Evolutionary conservation across 345 rosid species (phyloP).

Genomic region (Tarenaya hassleriana): DNA sequence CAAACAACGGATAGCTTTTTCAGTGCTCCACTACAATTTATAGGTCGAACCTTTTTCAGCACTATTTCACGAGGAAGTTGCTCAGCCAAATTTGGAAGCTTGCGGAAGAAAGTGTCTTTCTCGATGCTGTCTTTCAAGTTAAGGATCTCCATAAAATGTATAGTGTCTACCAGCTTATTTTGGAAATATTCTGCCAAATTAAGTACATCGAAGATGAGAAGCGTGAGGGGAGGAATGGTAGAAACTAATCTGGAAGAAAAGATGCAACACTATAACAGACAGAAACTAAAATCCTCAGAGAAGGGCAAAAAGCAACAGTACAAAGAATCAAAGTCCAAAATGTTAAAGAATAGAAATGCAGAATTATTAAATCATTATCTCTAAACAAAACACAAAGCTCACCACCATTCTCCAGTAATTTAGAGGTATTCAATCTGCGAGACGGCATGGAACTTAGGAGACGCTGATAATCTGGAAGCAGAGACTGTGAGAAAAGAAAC

Average conservation of each 20-base stretch:
- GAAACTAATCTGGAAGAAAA: constrained; percentile 6
- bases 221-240: neutral
- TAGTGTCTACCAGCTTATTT: constrained; percentile 98
- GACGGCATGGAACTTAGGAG: constrained; percentile 94
- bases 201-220: constrained; percentile 13
- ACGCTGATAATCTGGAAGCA: constrained; percentile 99
- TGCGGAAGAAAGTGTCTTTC: constrained; percentile 94
- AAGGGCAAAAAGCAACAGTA: neutral
- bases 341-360: constrained; percentile 5
- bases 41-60: constrained; percentile 66
- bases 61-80: constrained; percentile 98
- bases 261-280: too few species aligned
- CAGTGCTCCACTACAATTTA: constrained; percentile 22
- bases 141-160: constrained; percentile 98
- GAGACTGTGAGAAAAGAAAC: constrained; percentile 69
- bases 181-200: constrained; percentile 85
- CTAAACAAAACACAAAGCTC: constrained; percentile 24
- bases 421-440: constrained; percentile 94
- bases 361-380: neutral
- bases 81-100: constrained; percentile 92
- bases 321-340: constrained; percentile 1
- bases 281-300: constrained; percentile 8
- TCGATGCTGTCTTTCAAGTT: constrained; percentile 90
- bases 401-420: constrained; percentile 95
- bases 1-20: constrained; percentile 16